Evolutionary conservation across 768 basidiomycete genomes (phyloP).

Genomic region (Tulasnella sp.): DNA sequence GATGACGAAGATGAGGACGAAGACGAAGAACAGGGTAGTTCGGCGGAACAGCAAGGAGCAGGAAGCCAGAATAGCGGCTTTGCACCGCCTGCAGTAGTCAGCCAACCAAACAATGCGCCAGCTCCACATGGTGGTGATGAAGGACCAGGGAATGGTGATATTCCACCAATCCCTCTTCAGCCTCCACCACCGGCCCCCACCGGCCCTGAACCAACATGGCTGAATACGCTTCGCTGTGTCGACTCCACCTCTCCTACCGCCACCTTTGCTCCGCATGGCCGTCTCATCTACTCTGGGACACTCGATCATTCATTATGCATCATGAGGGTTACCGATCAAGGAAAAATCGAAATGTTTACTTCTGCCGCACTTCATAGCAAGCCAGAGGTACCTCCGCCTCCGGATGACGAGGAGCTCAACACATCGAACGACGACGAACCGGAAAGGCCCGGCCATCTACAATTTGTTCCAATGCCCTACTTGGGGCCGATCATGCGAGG

Average conservation of each 20-base stretch:
- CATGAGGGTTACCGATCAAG: conserved; percentile 2
- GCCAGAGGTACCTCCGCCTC: neutral
- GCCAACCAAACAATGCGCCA: neutral
- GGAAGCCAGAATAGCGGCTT: neutral
- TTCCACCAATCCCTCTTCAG: neutral
- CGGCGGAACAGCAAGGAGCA: neutral
- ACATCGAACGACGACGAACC: neutral
- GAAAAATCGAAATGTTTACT: conserved; percentile 9
- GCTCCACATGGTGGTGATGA: neutral
- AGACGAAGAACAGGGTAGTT: too few relatives aligned
- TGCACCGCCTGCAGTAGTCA: neutral
- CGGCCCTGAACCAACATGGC: conserved; percentile 8
- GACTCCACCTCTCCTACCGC: neutral
- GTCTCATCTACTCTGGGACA: neutral
- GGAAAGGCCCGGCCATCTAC: neutral
- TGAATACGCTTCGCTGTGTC: conserved; percentile 5
- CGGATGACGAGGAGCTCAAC: neutral
- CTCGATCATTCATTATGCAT: conserved; percentile 6
- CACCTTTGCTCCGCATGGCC: neutral
- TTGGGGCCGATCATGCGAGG: too few relatives aligned
- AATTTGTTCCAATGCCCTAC: too few relatives aligned
- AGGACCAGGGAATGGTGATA: neutral
- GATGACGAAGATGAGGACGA: neutral
- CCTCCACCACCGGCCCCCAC: neutral
- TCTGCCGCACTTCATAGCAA: conserved; percentile 1